Base-by-base conservation (phyloP, 129 eudicot species). In the Rutidosis leptorrhynchoides region DNA sequence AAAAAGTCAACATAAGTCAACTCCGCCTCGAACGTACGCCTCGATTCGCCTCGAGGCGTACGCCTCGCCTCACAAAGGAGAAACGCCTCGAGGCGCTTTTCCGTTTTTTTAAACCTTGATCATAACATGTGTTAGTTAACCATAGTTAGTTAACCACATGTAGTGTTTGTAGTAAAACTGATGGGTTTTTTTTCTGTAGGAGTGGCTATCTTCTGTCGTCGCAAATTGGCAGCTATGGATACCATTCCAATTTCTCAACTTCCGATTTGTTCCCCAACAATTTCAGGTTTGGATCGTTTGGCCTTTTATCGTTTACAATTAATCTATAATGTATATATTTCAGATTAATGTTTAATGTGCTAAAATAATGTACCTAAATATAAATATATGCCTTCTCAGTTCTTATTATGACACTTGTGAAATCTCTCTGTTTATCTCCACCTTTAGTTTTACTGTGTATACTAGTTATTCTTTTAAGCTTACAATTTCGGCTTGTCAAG, bases 161-260 rank as follows among this genome's bases (percentile, higher is more conserved):
- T 60, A 46, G 15, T 56, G 30, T 48, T 25, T 60, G 23, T 6
- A 26, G 28, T 56, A 7, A 65, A 21, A 16, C n/a, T 17, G n/a
- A n/a, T n/a, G n/a, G 65, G 0, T 29, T 21, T 37, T 53, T 21
- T 64, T 49, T 22, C 32, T 78, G 75, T 28, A 88, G 96, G 96
- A 88, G 80, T 92, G 98, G 89, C 76, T 88, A 65, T 78, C 95
- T 23, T 81, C 98, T 0, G 87, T 92, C 42, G 23, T 88, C 45
- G 98, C 91, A 61, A 92, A 88, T 75, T 85, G 96, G 96, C 88
- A 91, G 66, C 82, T 92, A 24, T 92, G 98, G 98, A 81, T 92
- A 69, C 98, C 96, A 37, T 88, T 92, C 52, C 96, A 85, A 64
- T 88, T 87, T 76, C 88, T 92, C 71, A 92, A 92, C 78, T 88